Conservation (phyloP, 2,329 filamentous ascomycete species). For the Penicillium griseofulvum region DNA sequence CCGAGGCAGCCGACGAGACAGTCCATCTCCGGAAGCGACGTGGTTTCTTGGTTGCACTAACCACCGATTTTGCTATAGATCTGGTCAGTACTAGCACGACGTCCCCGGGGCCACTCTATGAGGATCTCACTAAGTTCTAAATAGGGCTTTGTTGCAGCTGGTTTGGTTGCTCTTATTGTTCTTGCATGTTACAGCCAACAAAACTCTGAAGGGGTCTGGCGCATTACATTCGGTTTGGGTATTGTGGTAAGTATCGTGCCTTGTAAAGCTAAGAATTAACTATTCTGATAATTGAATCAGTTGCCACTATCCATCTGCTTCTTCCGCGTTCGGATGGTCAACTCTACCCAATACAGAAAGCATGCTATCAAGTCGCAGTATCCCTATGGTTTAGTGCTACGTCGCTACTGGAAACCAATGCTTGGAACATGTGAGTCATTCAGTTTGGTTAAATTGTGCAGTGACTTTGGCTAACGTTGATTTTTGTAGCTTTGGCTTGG, state of each 20-base stretch:
- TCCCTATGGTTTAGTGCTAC: slow-evolving; percentile 50
- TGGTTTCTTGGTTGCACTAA: slow-evolving; percentile 26
- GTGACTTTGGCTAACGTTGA: not conserved
- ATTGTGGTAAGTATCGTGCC: slow-evolving; percentile 31
- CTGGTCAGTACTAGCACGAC: slow-evolving; percentile 9
- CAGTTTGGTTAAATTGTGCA: too few relatives aligned
- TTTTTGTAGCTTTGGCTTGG: slow-evolving; percentile 44
- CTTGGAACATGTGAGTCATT: slow-evolving; percentile 42
- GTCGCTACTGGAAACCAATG: slow-evolving; percentile 50
- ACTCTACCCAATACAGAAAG: slow-evolving; percentile 51
- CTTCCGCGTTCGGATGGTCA: slow-evolving; percentile 54
- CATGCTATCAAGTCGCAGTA: slow-evolving; percentile 47
- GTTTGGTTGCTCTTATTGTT: slow-evolving; percentile 26
- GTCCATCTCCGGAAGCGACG: slow-evolving; percentile 19
- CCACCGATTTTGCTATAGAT: slow-evolving; percentile 27
- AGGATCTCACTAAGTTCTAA: not conserved
- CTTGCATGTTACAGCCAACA: slow-evolving; percentile 24
- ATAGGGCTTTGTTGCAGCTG: slow-evolving; percentile 25
- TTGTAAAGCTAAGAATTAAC: too few relatives aligned
- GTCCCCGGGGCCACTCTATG: too few relatives aligned
- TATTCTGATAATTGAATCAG: slow-evolving; percentile 1
- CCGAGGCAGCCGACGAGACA: slow-evolving; percentile 28
- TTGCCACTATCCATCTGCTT: slow-evolving; percentile 52
- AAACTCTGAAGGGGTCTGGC: slow-evolving; percentile 44
- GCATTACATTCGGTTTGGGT: slow-evolving; percentile 51